A percentile compares a stretch with the other conserved stretches of the same genome.
These are phyloP conservation scores for Pythium rhizo-oryzae DNA, from an alignment of 352 stramenopile species.

Conservation along the genomic window DNA sequence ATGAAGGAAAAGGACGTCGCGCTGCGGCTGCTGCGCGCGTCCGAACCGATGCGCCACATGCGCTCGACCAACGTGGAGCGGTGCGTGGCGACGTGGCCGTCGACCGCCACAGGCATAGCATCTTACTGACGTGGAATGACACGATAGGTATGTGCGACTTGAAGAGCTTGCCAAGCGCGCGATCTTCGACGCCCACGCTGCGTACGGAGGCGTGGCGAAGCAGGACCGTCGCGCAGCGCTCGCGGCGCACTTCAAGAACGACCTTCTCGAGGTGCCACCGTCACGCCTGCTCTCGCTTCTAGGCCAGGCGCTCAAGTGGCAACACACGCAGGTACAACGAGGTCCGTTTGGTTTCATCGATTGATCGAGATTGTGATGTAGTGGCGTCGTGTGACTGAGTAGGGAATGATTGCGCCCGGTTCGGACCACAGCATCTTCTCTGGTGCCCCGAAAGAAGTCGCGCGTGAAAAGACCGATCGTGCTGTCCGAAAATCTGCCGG, in stretches of 20 bases:
- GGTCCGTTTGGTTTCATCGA: too few relatives aligned
- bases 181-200: conserved; percentile 71
- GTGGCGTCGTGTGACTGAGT: not conserved
- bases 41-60: conserved; percentile 51
- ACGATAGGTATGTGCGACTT: conserved; percentile 58
- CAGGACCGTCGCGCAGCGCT: conserved; percentile 84
- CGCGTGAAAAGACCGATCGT: conserved; percentile 64
- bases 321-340: conserved; percentile 64
- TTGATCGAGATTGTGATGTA: too few relatives aligned
- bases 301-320: conserved; percentile 90
- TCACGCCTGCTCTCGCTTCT: conserved; percentile 88
- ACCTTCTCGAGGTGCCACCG: conserved; percentile 83
- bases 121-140: too few relatives aligned
- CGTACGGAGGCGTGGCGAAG: conserved; percentile 70
- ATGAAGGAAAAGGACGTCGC: conserved; percentile 81
- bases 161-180: conserved; percentile 70
- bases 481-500: conserved; percentile 61
- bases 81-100: conserved; percentile 30
- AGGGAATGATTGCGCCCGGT: conserved; percentile 64
- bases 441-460: conserved; percentile 52
- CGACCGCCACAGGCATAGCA: too few relatives aligned
- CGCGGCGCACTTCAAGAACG: conserved; percentile 67
- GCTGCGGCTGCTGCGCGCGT: conserved; percentile 53
- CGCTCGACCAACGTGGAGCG: conserved; percentile 54
- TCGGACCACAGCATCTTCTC: conserved; percentile 85